A percentile compares a stretch with the other conserved stretches of the same genome.
phyloP scores from a whole-genome alignment of 345 rosid species.

The Theobroma cacao region DNA sequence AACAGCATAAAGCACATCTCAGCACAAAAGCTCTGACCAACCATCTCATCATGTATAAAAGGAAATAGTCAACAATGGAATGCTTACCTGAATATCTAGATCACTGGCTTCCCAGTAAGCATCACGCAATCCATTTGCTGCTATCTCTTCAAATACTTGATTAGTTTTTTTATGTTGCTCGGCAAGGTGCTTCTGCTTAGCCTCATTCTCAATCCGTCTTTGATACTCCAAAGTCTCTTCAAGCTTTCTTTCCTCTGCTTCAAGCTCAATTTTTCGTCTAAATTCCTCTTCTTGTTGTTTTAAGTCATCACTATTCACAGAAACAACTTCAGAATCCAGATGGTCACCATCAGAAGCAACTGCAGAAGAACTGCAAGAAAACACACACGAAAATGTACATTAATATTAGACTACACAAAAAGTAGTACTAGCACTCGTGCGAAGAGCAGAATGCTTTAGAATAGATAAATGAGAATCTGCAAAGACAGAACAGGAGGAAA shows the following conservation, averaged over 20 bases:
- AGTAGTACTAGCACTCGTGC: neutral
- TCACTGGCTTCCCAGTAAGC: slow-evolving; percentile 28
- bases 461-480: neutral
- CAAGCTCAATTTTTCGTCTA: slow-evolving; percentile 72
- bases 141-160: slow-evolving; percentile 33
- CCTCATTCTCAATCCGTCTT: slow-evolving; percentile 85
- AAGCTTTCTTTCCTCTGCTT: slow-evolving; percentile 88
- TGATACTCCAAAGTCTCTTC: slow-evolving; percentile 85
- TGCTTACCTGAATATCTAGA: slow-evolving; percentile 32
- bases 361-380: slow-evolving; percentile 54
- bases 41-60: slow-evolving; percentile 17
- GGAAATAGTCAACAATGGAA: slow-evolving; percentile 6
- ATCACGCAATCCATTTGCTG: slow-evolving; percentile 31
- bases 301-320: slow-evolving; percentile 41
- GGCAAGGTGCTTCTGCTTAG: slow-evolving; percentile 81
- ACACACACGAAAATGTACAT: slow-evolving; percentile 20
- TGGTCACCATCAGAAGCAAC: slow-evolving; percentile 51
- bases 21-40: neutral
- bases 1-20: neutral
- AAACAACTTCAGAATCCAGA: slow-evolving; percentile 46
- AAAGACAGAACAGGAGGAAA: slow-evolving; percentile 10
- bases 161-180: slow-evolving; percentile 66
- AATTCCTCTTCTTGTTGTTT: slow-evolving; percentile 74
- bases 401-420: neutral
- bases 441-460: neutral